A percentile compares a stretch with the other conserved stretches of the same genome.
Evolutionary conservation across 2,329 filamentous ascomycete genomes (phyloP).

Genomic region (Pseudogymnoascus pannorum): DNA sequence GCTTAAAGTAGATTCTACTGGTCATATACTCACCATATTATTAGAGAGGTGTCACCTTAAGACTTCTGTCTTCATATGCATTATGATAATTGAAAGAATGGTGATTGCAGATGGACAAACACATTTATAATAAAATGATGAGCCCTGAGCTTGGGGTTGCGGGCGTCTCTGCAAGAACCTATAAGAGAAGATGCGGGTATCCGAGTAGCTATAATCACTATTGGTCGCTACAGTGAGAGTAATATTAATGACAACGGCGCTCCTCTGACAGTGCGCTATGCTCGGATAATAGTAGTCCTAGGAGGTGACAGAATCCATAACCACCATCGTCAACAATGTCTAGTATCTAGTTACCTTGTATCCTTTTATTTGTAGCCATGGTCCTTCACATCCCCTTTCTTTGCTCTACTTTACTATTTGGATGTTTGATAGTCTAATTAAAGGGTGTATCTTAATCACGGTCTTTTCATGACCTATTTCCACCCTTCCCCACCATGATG

Average conservation of each 20-base stretch:
- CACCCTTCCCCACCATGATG: not conserved
- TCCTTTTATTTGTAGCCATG: no score
- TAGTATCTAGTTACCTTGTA: no score
- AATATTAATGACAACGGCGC: not conserved
- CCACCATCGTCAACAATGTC: not conserved
- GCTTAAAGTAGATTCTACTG: not conserved
- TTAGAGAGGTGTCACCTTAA: not conserved
- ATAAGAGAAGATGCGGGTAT: not conserved
- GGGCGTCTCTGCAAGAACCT: not conserved
- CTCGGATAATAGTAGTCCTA: not conserved
- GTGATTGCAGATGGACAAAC: not conserved
- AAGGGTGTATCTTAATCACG: no score
- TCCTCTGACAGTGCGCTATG: not conserved
- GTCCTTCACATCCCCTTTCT: not conserved
- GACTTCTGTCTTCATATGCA: not conserved
- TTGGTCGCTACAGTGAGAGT: not conserved
- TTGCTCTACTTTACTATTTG: not conserved
- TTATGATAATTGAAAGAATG: not conserved
- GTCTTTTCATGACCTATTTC: not conserved
- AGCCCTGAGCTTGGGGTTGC: not conserved
- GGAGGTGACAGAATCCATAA: not conserved
- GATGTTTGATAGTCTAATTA: not conserved
- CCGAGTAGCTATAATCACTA: not conserved
- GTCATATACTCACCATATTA: not conserved
- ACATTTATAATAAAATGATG: not conserved